Evolutionary conservation across 176 grass and related monocot species (phyloP).

Genomic region (Zoysia pacifica): DNA sequence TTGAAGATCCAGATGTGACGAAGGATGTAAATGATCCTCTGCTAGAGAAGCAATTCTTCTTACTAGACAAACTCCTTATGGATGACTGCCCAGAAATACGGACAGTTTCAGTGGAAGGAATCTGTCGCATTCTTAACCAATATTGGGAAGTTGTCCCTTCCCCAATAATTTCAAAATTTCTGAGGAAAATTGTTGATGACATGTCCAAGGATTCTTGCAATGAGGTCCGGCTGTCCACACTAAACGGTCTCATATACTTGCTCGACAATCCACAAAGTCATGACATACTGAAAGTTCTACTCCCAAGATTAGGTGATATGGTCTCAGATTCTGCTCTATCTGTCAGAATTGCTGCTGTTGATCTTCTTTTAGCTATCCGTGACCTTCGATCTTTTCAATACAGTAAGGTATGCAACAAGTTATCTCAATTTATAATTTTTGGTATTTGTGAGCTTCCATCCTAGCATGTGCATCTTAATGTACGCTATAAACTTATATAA

Average conservation of each 20-base stretch:
- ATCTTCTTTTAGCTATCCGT: conserved; percentile 83
- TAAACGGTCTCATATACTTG: conserved; percentile 89
- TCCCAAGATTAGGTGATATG: conserved; percentile 69
- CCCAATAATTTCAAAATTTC: conserved; percentile 65
- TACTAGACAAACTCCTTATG: conserved; percentile 79
- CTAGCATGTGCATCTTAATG: not conserved
- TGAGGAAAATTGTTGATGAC: conserved; percentile 81
- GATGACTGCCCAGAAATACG: conserved; percentile 85
- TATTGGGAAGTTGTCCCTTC: conserved; percentile 96
- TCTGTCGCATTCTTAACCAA: conserved; percentile 81
- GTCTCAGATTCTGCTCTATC: conserved; percentile 72
- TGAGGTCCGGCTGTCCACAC: conserved; percentile 75
- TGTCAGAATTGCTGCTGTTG: conserved; percentile 66
- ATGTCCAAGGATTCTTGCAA: conserved; percentile 84
- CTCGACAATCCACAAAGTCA: conserved; percentile 89
- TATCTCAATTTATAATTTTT: not conserved
- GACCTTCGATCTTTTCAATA: conserved; percentile 79
- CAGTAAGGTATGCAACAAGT: conserved; percentile 60
- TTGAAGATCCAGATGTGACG: conserved; percentile 89
- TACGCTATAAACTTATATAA: not conserved
- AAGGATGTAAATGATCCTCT: conserved; percentile 85
- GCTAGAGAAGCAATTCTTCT: conserved; percentile 79
- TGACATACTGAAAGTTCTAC: conserved; percentile 87
- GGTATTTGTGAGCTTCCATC: not conserved
- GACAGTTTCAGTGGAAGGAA: conserved; percentile 79